phyloP scores from a whole-genome alignment of 345 rosid genomes.

The Gossypium herbaceum region DNA sequence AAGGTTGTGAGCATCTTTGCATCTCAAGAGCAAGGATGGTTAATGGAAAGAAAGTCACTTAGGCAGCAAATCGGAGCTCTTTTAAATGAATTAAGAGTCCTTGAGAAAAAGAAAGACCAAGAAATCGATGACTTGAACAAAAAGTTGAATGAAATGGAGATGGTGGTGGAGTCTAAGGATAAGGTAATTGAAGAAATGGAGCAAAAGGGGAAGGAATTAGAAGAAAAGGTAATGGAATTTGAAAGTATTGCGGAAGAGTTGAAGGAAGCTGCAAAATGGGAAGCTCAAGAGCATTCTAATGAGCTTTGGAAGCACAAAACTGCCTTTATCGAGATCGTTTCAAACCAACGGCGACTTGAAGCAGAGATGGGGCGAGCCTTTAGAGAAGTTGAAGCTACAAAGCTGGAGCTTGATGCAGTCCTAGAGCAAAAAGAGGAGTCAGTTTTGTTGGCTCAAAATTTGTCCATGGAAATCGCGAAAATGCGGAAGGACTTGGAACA shows the following conservation, averaged over 20 bases:
- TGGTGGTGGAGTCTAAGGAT: slow-evolving; percentile 48
- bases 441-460: slow-evolving; percentile 37
- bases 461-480: slow-evolving; percentile 60
- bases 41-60: slow-evolving; percentile 57
- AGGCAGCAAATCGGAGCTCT: slow-evolving; percentile 60
- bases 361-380: slow-evolving; percentile 77
- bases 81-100: slow-evolving; percentile 43
- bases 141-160: slow-evolving; percentile 55
- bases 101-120: slow-evolving; percentile 47
- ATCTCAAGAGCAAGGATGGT: slow-evolving; percentile 83
- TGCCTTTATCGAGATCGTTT: slow-evolving; percentile 86
- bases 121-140: slow-evolving; percentile 41
- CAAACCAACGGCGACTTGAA: slow-evolving; percentile 83
- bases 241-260: slow-evolving; percentile 49
- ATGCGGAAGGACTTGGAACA: slow-evolving; percentile 68
- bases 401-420: slow-evolving; percentile 46
- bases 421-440: slow-evolving; percentile 62
- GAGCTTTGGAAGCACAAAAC: slow-evolving; percentile 86
- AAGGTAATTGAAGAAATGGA: slow-evolving; percentile 49
- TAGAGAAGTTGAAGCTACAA: slow-evolving; percentile 60
- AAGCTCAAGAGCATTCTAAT: slow-evolving; percentile 61
- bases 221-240: slow-evolving; percentile 46
- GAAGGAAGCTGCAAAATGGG: slow-evolving; percentile 49
- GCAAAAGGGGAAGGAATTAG: slow-evolving; percentile 45
- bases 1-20: slow-evolving; percentile 84